Conservation (phyloP, 2,329 filamentous ascomycete species). For the Achaetomium macrosporum region DNA sequence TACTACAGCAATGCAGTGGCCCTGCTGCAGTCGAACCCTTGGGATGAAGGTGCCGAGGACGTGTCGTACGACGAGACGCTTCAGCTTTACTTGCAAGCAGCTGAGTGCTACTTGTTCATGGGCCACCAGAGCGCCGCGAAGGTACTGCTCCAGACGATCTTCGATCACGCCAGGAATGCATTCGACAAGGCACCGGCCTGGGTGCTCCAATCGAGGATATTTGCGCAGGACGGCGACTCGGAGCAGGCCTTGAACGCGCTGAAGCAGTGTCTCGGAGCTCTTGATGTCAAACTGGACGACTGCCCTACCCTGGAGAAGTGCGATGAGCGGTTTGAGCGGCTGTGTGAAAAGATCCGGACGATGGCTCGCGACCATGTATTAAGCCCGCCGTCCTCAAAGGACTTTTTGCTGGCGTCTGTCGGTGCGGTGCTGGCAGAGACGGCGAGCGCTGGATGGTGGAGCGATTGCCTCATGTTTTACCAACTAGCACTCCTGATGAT, state of each 20-base stretch:
- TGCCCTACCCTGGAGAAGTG: conserved; percentile 69
- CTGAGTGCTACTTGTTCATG: conserved; percentile 79
- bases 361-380: conserved; percentile 47
- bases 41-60: conserved; percentile 64
- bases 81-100: conserved; percentile 68
- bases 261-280: conserved; percentile 62
- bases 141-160: conserved; percentile 62
- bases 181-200: conserved; percentile 80
- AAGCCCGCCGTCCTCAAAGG: conserved; percentile 37
- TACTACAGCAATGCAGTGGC: conserved; percentile 73
- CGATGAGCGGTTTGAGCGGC: conserved; percentile 64
- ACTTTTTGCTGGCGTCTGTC: conserved; percentile 54
- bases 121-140: conserved; percentile 63
- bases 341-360: conserved; percentile 54
- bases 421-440: conserved; percentile 68
- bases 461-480: conserved; percentile 65
- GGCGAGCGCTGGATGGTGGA: conserved; percentile 67
- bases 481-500: conserved; percentile 63
- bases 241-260: conserved; percentile 62
- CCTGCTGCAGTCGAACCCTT: conserved; percentile 74
- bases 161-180: conserved; percentile 61
- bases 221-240: conserved; percentile 67
- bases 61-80: conserved; percentile 83
- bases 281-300: conserved; percentile 62
- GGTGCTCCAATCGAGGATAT: conserved; percentile 75